Evolutionary conservation across 2,329 filamentous ascomycete species (phyloP), one percentile per base, ranked within the genome.

Genomic region (Arthrobotrys sphaeroides): DNA sequence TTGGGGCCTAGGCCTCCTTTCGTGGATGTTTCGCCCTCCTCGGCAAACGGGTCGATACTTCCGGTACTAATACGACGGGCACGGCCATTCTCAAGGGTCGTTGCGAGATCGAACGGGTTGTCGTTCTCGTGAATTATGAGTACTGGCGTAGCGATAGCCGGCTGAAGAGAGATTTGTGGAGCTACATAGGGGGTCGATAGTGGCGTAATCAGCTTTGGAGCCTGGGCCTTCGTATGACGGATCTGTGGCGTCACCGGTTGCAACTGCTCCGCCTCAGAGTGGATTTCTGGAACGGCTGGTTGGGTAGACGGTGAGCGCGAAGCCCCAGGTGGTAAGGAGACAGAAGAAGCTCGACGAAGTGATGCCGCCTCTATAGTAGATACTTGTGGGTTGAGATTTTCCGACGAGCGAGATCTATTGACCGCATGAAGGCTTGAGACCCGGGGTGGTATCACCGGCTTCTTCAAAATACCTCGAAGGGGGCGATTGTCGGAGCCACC

Each of bases 61-160:
- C 40, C 64, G 53, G 64, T 47, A 59, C 64, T 60, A 65, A 53
- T 49, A 43, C 59, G 72, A 57, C 64, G 72, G 51, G 51, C n/a
- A 24, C 57, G 55, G 33, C 40, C 47, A 16, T 75, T 64, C 31
- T 69, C 64, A 38, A 75, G 31, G 47, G 64, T 33, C 36, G 57
- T 43, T 38, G 72, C 72, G 26, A 75, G 12, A 33, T 75, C 72
- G 64, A 69, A 75, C 5, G 72, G 64, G 40, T 49, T 69, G 13
- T 59, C 64, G 69, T 65, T 47, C 38, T 61, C 38, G 9, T 55
- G 72, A 20, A 64, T 51, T 26, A 75, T 24, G 18, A 75, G 47
- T 4, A 69, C 49, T 16, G 72, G 72, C 1, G 59, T 69, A 16
- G 72, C 72, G 18, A 69, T 40, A 1, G 57, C 33, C 18, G 64